Base-by-base conservation (phyloP, 768 basidiomycete genomes). In the Suillus placidus region DNA sequence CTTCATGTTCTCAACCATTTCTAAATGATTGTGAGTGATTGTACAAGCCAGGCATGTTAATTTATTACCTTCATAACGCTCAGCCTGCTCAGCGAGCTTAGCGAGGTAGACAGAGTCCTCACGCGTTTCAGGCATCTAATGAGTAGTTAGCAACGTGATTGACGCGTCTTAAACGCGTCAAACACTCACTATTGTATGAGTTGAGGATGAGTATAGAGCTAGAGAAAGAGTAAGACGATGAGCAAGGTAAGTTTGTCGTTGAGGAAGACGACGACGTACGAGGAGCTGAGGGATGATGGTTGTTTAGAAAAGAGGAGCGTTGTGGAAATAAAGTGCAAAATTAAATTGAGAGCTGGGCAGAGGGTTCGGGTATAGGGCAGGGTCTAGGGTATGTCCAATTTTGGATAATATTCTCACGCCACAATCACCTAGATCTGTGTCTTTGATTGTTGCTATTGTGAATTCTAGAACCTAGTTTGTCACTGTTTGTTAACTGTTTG, bases 1-100 rank as follows among this genome's bases (percentile, higher is more conserved):
- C 89, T 98, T 98, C 96, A 99, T 99, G 88, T 96, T 97, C 82
- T 95, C 93, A 71, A 97, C 96, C 96, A 97, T 97, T 81, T 97
- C 93, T 90, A 79, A 34, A 56, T 64, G 69, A 51, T 66, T 68
- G 67, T 65, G 63, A 67, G 64, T 40, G 45, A 60, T 61, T 42
- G 63, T 30, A 51, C 18, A 42, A 61, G 34, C 63, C 6, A 7
- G 30, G 3, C 3, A 57, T 38, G 20, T 16, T 34, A 20, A 3
- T 43, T 34, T 76, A 83, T 60, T 52, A 91, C 96, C 96, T 85
- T 98, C 96, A 79, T 98, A 99, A 60, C 97, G 96, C 87, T 99
- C 96, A 74, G 97, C 97, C 85, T 98, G 95, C 86, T 98, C 95
- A 79, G 95, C 94, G 85, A 98, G 95, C 93, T 99, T 99, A 84